Evolutionary conservation across 352 stramenopile genomes (phyloP), one percentile per base, ranked within the genome.

Genomic region (Peronospora tabacina): DNA sequence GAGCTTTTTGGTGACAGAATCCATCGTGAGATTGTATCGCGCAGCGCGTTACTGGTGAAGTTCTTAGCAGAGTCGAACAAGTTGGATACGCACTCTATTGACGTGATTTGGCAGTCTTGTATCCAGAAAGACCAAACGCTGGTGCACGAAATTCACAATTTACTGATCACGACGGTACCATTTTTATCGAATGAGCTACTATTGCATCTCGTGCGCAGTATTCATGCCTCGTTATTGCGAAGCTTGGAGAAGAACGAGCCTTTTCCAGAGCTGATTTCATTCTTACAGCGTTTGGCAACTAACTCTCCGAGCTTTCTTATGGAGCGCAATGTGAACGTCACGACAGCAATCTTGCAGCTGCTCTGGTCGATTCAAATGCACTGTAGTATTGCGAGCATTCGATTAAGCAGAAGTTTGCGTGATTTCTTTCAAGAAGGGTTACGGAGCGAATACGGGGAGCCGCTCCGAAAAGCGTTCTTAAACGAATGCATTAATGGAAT

Each of bases 1-100:
- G 81, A 88, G 30, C 88, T 92, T 56, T 94, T 94, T 61, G 84
- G 84, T 7, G 84, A 94, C 49, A 69, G 80, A 16, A 93, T 93
- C n/a, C 84, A 94, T 60, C 74, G 82, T 29, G 82, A 94, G 61
- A 82, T 91, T 40, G 84, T 94, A 26, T 89, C 81, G 20, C 75
- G 83, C 16, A 92, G 76, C 61, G 72, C 79, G 7, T 58, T 85
- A 32, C 44, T 94, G 37, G 65, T 94, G n/a, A 90, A 87, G 33
- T 94, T 92, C 39, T 60, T 94, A 16, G 81, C 79, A 0, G 83
- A 94, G 54, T 75, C 77, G 16, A 79, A 88, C 54, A 85, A 83
- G 36, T 49, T 94, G 33, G 77, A 81, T 38, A 68, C 69, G 13
- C 41, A 71, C 16, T 64, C 70, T 12, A 59, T 90, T 47, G 79